These are phyloP conservation scores for Ceratobasidium theobromae DNA, from an alignment of 1,284 basidiomycete genomes.

Conservation along the genomic window DNA sequence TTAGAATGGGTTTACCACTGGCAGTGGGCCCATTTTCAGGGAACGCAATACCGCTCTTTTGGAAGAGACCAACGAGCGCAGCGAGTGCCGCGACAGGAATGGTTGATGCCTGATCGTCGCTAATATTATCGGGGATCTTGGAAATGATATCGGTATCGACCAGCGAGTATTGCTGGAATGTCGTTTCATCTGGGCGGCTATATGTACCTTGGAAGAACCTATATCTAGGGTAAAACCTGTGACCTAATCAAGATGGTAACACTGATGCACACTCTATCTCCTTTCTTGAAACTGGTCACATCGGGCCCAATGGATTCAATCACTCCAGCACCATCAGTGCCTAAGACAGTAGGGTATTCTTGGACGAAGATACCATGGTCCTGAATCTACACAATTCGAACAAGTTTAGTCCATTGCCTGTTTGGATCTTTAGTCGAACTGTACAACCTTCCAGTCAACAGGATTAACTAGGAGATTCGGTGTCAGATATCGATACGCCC, in stretches of 20 bases:
- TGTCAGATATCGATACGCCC: not conserved
- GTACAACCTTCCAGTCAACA: slow-evolving; percentile 13
- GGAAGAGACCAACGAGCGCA: not conserved
- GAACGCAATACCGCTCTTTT: not conserved
- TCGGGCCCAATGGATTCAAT: slow-evolving; percentile 4
- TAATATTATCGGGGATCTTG: slow-evolving; percentile 11
- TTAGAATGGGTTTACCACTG: slow-evolving; percentile 1
- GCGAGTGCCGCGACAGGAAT: not conserved
- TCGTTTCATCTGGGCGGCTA: not conserved
- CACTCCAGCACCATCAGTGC: slow-evolving; percentile 26
- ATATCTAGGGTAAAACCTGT: not conserved
- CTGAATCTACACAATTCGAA: not conserved
- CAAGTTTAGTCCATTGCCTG: not conserved
- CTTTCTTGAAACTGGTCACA: slow-evolving; percentile 2
- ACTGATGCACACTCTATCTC: slow-evolving; percentile 23
- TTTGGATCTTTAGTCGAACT: not conserved
- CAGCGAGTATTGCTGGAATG: slow-evolving; percentile 3
- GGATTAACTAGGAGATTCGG: not conserved
- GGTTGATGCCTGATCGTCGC: slow-evolving; percentile 8
- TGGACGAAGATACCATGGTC: not conserved
- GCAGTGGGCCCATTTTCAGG: slow-evolving; percentile 1
- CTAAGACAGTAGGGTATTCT: slow-evolving; percentile 23
- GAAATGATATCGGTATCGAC: not conserved
- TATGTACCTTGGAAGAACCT: slow-evolving; percentile 24
- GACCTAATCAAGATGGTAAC: too few species aligned